phyloP scores from a whole-genome alignment of 805 yeast species.

The Myxozyma lipomycoides region DNA sequence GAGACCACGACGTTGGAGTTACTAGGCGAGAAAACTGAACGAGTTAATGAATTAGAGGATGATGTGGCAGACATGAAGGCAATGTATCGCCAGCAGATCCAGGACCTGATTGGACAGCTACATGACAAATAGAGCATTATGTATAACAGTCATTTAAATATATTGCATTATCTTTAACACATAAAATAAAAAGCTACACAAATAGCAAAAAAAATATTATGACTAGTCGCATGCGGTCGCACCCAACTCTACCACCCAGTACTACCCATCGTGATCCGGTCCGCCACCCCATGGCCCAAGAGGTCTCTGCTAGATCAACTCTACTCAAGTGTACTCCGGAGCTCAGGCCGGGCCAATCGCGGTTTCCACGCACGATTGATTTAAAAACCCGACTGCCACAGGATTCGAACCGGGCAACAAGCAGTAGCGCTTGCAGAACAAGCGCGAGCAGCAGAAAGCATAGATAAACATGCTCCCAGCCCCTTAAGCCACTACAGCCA shows the following conservation, averaged over 20 bases:
- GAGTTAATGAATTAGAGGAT: constrained; percentile 76
- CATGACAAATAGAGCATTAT: constrained; percentile 41
- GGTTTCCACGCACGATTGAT: constrained; percentile 19
- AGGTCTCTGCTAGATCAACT: constrained; percentile 29
- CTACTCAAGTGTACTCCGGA: constrained; percentile 25
- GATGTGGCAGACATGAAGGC: constrained; percentile 89
- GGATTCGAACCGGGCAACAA: constrained; percentile 27
- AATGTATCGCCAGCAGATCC: constrained; percentile 76
- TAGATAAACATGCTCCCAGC: constrained; percentile 11
- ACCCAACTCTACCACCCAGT: constrained; percentile 15
- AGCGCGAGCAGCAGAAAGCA: constrained; percentile 6
- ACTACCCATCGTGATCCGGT: constrained; percentile 20
- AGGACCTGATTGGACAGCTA: constrained; percentile 66
- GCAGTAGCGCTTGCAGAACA: constrained; percentile 8
- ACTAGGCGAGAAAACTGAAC: constrained; percentile 84
- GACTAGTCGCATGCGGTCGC: constrained; percentile 14
- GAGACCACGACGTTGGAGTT: constrained; percentile 61
- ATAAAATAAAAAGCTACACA: not conserved
- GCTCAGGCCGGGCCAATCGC: constrained; percentile 19
- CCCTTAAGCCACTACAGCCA: constrained; percentile 27
- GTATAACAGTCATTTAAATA: not conserved
- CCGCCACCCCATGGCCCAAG: constrained; percentile 29
- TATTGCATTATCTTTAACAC: constrained; percentile 3
- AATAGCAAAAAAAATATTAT: not conserved
- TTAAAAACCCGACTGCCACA: constrained; percentile 23